These are phyloP conservation scores for Russula sp. DNA, from an alignment of 768 basidiomycete species.

Conservation along the genomic window DNA sequence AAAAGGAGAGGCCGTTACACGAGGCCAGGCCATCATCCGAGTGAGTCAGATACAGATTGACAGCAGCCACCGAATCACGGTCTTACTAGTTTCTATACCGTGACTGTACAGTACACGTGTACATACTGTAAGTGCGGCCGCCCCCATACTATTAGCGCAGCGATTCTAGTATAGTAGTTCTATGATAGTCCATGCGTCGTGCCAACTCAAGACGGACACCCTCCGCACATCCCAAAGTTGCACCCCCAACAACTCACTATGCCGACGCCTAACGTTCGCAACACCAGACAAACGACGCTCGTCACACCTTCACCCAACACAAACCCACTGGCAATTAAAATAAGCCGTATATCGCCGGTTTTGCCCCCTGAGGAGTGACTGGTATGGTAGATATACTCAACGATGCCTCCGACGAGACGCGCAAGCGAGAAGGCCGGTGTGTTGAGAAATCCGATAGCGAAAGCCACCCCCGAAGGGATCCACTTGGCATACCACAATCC, in stretches of 20 bases:
- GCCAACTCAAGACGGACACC: conserved; percentile 35
- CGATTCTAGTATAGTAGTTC: not conserved
- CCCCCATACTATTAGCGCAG: not conserved
- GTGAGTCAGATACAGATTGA: too few species aligned
- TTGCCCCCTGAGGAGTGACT: conserved; percentile 43
- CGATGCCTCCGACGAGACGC: conserved; percentile 78
- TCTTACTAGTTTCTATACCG: too few species aligned
- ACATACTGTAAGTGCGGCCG: not conserved
- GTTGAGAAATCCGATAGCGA: conserved; percentile 94
- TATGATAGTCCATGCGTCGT: not conserved
- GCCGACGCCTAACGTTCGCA: conserved; percentile 70
- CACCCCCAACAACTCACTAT: conserved; percentile 87
- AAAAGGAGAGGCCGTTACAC: not conserved
- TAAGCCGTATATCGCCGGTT: conserved; percentile 60
- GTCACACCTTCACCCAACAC: conserved; percentile 92
- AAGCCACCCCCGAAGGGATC: conserved; percentile 91
- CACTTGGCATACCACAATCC: conserved; percentile 56
- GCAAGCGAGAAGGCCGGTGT: conserved; percentile 93
- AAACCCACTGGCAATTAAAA: conserved; percentile 91
- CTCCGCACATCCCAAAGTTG: conserved; percentile 63
- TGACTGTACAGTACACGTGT: not conserved
- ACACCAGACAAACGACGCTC: conserved; percentile 69
- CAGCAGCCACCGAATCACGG: too few species aligned
- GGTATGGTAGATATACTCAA: conserved; percentile 63
- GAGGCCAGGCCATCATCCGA: not conserved